A percentile compares a stretch with the other conserved stretches of the same genome.
These are phyloP conservation scores for Tulasnella sp. DNA, from an alignment of 768 basidiomycete species.

Conservation along the genomic window DNA sequence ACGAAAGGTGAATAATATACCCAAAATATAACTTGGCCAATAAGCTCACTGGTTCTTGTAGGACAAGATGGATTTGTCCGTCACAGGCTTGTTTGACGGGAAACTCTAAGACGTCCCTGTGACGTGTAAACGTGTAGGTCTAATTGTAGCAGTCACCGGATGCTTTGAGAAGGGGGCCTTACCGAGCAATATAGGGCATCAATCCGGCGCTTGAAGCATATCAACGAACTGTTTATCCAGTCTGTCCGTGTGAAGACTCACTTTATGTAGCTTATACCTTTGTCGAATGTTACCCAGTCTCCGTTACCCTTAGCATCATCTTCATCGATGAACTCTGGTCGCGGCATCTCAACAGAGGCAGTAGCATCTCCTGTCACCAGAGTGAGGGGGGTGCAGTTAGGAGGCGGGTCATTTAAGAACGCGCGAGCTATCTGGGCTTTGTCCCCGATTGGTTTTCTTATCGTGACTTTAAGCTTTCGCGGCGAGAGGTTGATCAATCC, in stretches of 20 bases:
- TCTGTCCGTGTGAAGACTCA: conserved; percentile 14
- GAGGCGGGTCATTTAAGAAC: conserved; percentile 13
- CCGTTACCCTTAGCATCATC: conserved; percentile 28
- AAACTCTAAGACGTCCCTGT: conserved; percentile 75
- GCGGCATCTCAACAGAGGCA: conserved; percentile 31
- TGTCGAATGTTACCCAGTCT: conserved; percentile 61
- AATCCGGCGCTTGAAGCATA: not conserved
- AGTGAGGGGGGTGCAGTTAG: conserved; percentile 17
- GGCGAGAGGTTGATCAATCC: conserved; percentile 48
- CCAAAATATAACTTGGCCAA: no score
- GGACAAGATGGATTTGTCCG: conserved; percentile 61
- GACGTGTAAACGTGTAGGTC: no score
- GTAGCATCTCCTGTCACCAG: conserved; percentile 9
- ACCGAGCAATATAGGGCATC: not conserved
- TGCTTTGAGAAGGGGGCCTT: not conserved
- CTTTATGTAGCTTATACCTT: conserved; percentile 58
- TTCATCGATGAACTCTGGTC: conserved; percentile 31
- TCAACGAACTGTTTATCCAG: not conserved
- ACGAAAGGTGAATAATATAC: no score
- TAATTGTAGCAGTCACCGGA: no score
- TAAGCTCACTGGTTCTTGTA: conserved; percentile 52
- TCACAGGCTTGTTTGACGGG: conserved; percentile 73
- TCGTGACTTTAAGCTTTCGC: conserved; percentile 61
- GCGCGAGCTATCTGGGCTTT: conserved; percentile 37
- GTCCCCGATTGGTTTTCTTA: conserved; percentile 59